Evolutionary conservation across 1,139 yeast species (phyloP).

Genomic region (Pichia sp.): DNA sequence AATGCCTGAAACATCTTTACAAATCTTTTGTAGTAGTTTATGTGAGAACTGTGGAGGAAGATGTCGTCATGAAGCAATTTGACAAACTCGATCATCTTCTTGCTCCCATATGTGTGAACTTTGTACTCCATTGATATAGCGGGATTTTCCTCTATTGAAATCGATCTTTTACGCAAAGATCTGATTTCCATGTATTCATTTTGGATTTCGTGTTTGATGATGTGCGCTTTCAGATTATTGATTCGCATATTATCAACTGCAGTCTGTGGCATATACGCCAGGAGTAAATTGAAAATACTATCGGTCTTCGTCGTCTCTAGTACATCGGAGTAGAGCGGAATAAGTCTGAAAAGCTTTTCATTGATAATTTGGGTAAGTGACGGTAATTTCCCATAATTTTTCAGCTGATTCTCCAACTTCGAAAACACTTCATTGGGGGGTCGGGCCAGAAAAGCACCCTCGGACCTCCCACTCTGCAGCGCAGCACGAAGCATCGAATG

Average conservation of each 20-base stretch:
- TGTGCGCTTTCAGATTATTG: constrained; percentile 9
- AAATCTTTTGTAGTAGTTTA: constrained; percentile 5
- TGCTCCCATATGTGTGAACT: constrained; percentile 9
- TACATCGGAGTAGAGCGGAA: constrained; percentile 3
- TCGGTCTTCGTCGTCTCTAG: constrained; percentile 3
- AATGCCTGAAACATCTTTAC: constrained; percentile 1
- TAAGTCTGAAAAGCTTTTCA: not conserved
- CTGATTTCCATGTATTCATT: constrained; percentile 6
- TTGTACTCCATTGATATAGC: constrained; percentile 3
- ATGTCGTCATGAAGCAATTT: constrained; percentile 7
- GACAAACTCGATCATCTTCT: constrained; percentile 5
- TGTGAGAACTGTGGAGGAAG: constrained; percentile 7
- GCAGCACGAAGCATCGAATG: too few species aligned
- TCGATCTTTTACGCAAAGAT: constrained; percentile 1
- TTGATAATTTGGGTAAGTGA: constrained; percentile 1
- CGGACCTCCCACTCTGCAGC: too few species aligned
- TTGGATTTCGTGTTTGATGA: constrained; percentile 11
- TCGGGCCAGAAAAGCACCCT: too few species aligned
- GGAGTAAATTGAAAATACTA: not conserved
- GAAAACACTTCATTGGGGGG: constrained; percentile 1
- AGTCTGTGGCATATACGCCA: constrained; percentile 1
- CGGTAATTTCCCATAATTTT: constrained; percentile 2
- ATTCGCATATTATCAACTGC: not conserved
- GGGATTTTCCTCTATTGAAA: constrained; percentile 1
- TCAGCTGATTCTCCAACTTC: constrained; percentile 3